Evolutionary conservation across 306 rosid genomes (phyloP).

Genomic region (Luffa aegyptiaca): DNA sequence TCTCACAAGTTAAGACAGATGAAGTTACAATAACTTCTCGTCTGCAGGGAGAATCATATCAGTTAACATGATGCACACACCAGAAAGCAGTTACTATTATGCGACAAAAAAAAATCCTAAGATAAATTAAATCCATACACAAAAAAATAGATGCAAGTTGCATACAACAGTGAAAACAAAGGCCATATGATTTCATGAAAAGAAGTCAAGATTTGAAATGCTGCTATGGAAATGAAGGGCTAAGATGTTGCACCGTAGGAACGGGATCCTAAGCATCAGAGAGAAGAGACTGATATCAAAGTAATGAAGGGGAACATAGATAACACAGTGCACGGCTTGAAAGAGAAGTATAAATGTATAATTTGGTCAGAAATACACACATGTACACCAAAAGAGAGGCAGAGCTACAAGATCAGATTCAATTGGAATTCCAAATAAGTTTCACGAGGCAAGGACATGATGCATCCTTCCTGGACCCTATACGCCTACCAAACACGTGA

Average conservation of each 20-base stretch:
- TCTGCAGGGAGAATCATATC: slow-evolving; percentile 27
- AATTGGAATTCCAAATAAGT: no score
- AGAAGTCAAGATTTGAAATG: neutral
- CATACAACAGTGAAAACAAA: neutral
- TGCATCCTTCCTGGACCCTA: no score
- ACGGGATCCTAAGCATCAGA: neutral
- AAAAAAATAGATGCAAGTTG: neutral
- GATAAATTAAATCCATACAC: neutral
- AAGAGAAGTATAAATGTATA: no score
- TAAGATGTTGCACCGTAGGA: neutral
- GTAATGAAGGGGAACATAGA: no score
- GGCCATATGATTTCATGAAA: neutral
- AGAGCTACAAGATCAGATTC: no score
- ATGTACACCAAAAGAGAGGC: no score
- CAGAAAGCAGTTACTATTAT: neutral
- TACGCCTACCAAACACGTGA: no score
- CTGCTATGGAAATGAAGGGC: neutral
- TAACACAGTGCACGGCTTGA: no score
- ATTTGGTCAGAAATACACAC: no score
- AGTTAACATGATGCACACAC: slow-evolving; percentile 11
- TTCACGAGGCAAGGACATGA: no score
- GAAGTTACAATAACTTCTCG: slow-evolving; percentile 91
- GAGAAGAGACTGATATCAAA: neutral
- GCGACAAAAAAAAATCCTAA: neutral
- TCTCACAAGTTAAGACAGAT: slow-evolving; percentile 76